Evolutionary conservation across 2,329 filamentous ascomycete genomes (phyloP), one percentile per base, ranked within the genome.

Genomic region (Daldinia eschscholtzii): DNA sequence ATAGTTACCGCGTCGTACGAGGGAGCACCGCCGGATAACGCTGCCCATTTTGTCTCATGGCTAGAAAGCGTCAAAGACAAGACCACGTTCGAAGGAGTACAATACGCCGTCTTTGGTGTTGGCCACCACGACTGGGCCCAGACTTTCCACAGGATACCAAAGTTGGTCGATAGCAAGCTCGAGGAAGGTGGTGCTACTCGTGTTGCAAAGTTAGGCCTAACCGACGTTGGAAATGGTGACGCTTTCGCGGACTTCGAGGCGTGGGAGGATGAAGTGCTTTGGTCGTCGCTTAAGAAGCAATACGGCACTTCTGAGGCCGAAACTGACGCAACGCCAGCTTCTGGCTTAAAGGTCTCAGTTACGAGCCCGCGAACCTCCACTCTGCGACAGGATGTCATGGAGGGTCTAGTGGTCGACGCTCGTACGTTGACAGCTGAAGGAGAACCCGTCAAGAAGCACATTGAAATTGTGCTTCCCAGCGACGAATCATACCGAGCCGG

Each of bases 1-100:
- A 84, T 94, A 56, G 84, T 94, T 69, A 89, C 89, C 0, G 86
- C 92, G 0, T 90, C 88, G 0, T 94, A 94, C 72, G 92, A 94
- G 74, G 92, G 92, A 0, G 85, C 92, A 61, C 90, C 92, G 0
- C 88, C 91, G 0, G 90, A 93, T 68, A 93, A 94, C 68, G 92
- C 92, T 0, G 84, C 82, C 0, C 84, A 88, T 56, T 94, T 94
- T 73, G 85, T 90, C 26, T 81, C 84, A 18, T 94, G 92, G 92
- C 78, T 93, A 5, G 83, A 88, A 70, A 81, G 75, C 12, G 80
- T 87, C 10, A 81, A 85, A 62, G 83, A 80, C 7, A 68, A 79
- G 2, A 80, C 85, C 3, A 81, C 85, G 57, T 76, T 92, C 23
- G 80, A 87, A 7, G 85, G 83, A 6, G 85, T 91, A 0, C 81